Conservation (phyloP, 2,329 filamentous ascomycete species). For the Fusarium anthophilum region DNA sequence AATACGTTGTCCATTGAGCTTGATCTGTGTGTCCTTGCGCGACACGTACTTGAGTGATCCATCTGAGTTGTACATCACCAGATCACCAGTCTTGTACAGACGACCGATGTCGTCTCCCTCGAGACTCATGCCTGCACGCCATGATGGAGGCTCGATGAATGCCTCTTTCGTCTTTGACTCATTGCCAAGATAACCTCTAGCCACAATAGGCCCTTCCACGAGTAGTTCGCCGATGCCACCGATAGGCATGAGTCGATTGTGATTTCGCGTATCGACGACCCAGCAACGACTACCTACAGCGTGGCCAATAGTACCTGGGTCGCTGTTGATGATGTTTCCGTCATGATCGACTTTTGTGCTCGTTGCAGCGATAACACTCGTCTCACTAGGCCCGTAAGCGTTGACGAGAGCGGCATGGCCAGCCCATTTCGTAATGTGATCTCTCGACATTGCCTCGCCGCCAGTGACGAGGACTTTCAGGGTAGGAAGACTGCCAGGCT, state of each 20-base stretch:
- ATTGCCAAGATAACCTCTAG: conserved; percentile 20
- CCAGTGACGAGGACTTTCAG: conserved; percentile 19
- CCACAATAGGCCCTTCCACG: conserved; percentile 24
- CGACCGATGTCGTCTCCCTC: not conserved
- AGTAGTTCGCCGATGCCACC: conserved; percentile 16
- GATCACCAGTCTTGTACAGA: conserved; percentile 60
- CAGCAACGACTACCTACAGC: conserved; percentile 18
- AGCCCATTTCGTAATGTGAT: conserved; percentile 23
- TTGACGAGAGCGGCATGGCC: conserved; percentile 21
- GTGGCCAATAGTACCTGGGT: conserved; percentile 11
- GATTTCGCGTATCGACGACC: conserved; percentile 1
- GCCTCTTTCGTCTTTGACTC: conserved; percentile 14
- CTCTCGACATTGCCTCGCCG: conserved; percentile 21
- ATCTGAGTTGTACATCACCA: conserved; percentile 54
- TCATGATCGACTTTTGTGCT: conserved; percentile 5
- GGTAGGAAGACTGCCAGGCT: conserved; percentile 3
- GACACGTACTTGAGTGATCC: conserved; percentile 57
- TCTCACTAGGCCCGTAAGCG: conserved; percentile 28
- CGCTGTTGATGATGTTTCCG: not conserved
- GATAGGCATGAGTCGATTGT: conserved; percentile 13
- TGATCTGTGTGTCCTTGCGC: conserved; percentile 67
- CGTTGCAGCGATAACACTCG: conserved; percentile 4
- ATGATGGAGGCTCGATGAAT: conserved; percentile 56
- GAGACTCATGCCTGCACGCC: conserved; percentile 41
- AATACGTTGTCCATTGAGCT: conserved; percentile 66